A percentile compares a stretch with the other conserved stretches of the same genome.
Conservation (phyloP, 2,329 filamentous ascomycete genomes). For the Xylaria sp. region DNA sequence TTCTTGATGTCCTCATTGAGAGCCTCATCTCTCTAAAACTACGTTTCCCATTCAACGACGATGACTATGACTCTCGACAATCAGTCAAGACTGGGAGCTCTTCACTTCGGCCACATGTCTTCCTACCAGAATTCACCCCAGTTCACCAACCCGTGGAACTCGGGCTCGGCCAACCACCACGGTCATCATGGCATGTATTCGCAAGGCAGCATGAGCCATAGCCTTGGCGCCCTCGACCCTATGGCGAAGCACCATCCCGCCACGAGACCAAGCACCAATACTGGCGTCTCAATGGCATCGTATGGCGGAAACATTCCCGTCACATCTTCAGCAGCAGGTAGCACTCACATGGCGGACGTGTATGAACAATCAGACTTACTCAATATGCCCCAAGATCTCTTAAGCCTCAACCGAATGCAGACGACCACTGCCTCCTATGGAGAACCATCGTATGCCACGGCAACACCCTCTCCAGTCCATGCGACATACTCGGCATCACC, state of each 20-base stretch:
- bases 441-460: conserved; percentile 74
- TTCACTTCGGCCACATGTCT: conserved; percentile 85
- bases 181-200: conserved; percentile 72
- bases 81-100: conserved; percentile 80
- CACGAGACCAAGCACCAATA: conserved; percentile 68
- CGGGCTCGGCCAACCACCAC: conserved; percentile 66
- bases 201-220: conserved; percentile 65
- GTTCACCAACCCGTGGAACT: conserved; percentile 90
- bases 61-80: conserved; percentile 98
- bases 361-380: conserved; percentile 74
- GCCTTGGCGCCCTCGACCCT: conserved; percentile 66
- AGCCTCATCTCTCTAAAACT: conserved; percentile 44
- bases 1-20: conserved; percentile 39
- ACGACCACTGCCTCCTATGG: conserved; percentile 74
- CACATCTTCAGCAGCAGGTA: conserved; percentile 78
- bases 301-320: conserved; percentile 78
- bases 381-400: conserved; percentile 78
- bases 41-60: conserved; percentile 53
- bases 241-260: conserved; percentile 66
- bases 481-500: conserved; percentile 74
- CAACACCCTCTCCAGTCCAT: conserved; percentile 74
- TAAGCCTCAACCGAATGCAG: conserved; percentile 73
- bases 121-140: conserved; percentile 74
- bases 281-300: conserved; percentile 72
- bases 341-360: conserved; percentile 69